Evolutionary conservation across 352 stramenopile species (phyloP), one percentile per base, ranked within the genome.

Genomic region (Globisporangium abappressorium): DNA sequence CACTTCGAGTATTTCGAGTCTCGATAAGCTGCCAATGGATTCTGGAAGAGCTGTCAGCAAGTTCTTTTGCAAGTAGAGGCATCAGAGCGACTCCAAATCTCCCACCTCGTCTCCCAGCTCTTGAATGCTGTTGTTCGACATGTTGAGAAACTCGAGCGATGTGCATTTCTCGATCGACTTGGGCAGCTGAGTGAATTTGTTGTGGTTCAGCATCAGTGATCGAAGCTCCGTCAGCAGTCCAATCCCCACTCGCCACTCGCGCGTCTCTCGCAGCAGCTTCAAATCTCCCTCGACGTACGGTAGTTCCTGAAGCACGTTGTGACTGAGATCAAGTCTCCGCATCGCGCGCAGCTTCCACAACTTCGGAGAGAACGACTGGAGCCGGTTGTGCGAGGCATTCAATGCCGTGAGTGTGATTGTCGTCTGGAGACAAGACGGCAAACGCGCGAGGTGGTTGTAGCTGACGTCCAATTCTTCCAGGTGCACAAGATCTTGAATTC

Each of bases 241-340:
- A 12, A 92, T 68, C 5, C 82, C 79, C 8, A 92, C 78, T n/a
- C 89, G 80, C 84, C 84, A 92, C 63, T 90, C 82, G 34, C 81
- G 72, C 9, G 82, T 92, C 64, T 92, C 84, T 47, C 84, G 80
- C 64, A 92, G 57, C 18, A 92, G 63, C 65, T 87, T 86, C 49
- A 92, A 65, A 59, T 92, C 81, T 33, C 84, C 84, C 70, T 90
- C 84, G 14, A 90, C 70, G 62, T 77, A 92, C 47, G 84, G 82
- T 20, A 92, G 56, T 54, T 88, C 74, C 28, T 70, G 64, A 2
- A 93, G 69, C 14, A 36, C 46, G 53, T 91, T 93, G 61, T 81
- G 69, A 36, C 78, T 85, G 38, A 93, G 73, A 49, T 90, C 74
- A 1, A 93, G 60, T 22, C 81, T 30, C 0, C 66, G 65, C 54